phyloP scores from a whole-genome alignment of 257 asterid genomes.

The Capsicum rhomboideum region DNA sequence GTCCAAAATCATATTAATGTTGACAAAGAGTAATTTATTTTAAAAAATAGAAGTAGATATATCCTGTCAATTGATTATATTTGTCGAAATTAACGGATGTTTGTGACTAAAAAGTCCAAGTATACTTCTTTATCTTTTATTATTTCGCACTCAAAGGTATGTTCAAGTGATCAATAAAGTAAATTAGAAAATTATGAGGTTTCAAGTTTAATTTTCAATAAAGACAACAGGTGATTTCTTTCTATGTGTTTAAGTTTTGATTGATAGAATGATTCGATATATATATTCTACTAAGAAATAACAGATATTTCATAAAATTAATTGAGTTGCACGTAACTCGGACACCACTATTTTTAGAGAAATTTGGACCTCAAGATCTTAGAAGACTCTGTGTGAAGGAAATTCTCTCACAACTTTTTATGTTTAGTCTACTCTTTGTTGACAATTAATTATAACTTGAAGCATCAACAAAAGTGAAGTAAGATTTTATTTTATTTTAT shows the following conservation, averaged over 20 bases:
- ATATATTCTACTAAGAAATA: background rate
- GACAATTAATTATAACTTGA: background rate
- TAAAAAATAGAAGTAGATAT: background rate
- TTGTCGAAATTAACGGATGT: background rate
- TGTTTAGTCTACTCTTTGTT: background rate
- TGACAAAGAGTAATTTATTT: background rate
- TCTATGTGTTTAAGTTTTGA: rapidly evolving
- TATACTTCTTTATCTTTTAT: too few species aligned
- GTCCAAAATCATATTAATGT: background rate
- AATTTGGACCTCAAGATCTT: background rate
- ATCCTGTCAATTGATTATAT: background rate
- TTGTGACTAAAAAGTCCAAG: background rate
- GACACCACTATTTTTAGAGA: background rate
- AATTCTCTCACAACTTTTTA: background rate
- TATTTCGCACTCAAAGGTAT: background rate
- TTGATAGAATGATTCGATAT: background rate
- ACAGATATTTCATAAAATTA: too few species aligned
- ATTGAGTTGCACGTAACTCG: too few species aligned
- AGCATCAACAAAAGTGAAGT: background rate
- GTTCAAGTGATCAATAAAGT: background rate
- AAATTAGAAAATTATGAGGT: background rate
- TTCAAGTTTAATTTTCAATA: background rate
- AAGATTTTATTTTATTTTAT: background rate
- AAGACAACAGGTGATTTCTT: background rate
- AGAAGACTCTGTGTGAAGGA: too few species aligned